Evolutionary conservation across 1,139 yeast species (phyloP).

Genomic region (Yamadazyma kanchanaburiensis): DNA sequence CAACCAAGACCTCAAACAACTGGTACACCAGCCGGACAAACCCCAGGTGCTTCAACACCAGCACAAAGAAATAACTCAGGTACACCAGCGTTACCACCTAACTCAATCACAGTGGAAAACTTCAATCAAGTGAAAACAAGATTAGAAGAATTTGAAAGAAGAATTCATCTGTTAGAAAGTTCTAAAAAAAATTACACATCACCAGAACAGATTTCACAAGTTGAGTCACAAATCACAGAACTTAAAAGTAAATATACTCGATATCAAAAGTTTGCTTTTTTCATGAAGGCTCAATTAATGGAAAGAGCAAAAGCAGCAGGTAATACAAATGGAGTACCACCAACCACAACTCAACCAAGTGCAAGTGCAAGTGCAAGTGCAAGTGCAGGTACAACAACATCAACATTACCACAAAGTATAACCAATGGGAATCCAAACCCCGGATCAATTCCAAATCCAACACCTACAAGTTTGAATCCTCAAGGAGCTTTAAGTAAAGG

Average conservation of each 20-base stretch:
- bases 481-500: neutral
- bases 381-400: neutral
- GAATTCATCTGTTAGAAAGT: slow-evolving; percentile 25
- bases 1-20: neutral
- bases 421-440: neutral
- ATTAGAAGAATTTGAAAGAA: slow-evolving; percentile 42
- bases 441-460: too few relatives aligned
- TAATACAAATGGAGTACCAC: slow-evolving; percentile 4
- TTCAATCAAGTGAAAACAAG: slow-evolving; percentile 39
- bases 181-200: slow-evolving; percentile 22
- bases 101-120: slow-evolving; percentile 36
- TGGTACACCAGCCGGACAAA: neutral
- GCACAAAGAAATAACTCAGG: slow-evolving; percentile 5
- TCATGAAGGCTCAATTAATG: slow-evolving; percentile 36
- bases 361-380: neutral
- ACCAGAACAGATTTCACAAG: slow-evolving; percentile 28
- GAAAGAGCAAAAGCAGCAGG: slow-evolving; percentile 25
- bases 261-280: slow-evolving; percentile 36
- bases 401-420: neutral
- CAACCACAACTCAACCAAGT: slow-evolving; percentile 2
- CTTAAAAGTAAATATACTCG: slow-evolving; percentile 32
- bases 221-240: slow-evolving; percentile 36
- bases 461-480: slow-evolving; percentile 2
- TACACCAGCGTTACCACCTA: slow-evolving; percentile 22
- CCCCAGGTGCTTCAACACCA: slow-evolving; percentile 2